Evolutionary conservation across 306 rosid genomes (phyloP).

Genomic region (barrel medic (Medicago truncatula)): MtrunA17r5.0-ANR NC_053048.1:1404501-1405000

Average conservation of each 20-base stretch:
- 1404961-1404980: neutral
- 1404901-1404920: neutral
- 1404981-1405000: neutral
- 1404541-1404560: constrained; percentile 36
- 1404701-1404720: constrained; percentile 15
- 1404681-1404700: constrained; percentile 23
- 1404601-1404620: constrained; percentile 52
- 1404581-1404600: constrained; percentile 42
- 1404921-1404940: neutral
- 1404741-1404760: constrained; percentile 23
- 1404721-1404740: constrained; percentile 10
- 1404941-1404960: neutral
- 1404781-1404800: constrained; percentile 17
- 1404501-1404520: constrained; percentile 44
- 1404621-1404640: constrained; percentile 45
- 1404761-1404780: constrained; percentile 9
- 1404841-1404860: neutral
- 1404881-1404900: neutral
- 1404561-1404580: constrained; percentile 56
- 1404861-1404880: neutral
- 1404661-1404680: constrained; percentile 7
- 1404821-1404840: neutral
- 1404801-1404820: neutral
- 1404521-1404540: constrained; percentile 30
- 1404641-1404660: constrained; percentile 14